These are phyloP conservation scores for Breynia disticha DNA, from an alignment of 441 rosid genomes.

Conservation along the genomic window DNA sequence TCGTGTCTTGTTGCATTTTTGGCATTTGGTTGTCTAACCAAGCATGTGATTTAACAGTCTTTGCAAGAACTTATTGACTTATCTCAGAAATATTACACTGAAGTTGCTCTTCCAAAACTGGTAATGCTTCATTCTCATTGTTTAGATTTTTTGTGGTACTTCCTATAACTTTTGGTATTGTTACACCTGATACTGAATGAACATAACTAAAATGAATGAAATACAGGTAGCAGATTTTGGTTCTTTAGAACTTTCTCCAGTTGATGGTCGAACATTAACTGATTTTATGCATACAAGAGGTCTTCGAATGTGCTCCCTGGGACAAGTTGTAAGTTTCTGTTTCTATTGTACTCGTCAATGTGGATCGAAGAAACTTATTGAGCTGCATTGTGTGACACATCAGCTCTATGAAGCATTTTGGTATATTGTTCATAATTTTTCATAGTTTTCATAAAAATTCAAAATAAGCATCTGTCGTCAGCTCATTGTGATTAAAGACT, in stretches of 20 bases:
- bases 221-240: slow-evolving; percentile 68
- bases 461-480: too few relatives aligned
- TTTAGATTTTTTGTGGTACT: slow-evolving; percentile 4
- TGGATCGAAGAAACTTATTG: slow-evolving; percentile 12
- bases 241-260: slow-evolving; percentile 61
- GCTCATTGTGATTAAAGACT: too few relatives aligned
- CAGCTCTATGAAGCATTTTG: neutral
- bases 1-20: slow-evolving; percentile 7
- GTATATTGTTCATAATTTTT: too few relatives aligned
- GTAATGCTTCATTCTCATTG: slow-evolving; percentile 25
- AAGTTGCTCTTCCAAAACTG: slow-evolving; percentile 62
- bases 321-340: slow-evolving; percentile 37
- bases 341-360: slow-evolving; percentile 43
- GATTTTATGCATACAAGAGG: slow-evolving; percentile 76
- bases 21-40: slow-evolving; percentile 19
- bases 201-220: neutral
- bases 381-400: neutral
- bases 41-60: slow-evolving; percentile 35
- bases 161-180: too few relatives aligned
- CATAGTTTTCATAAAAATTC: too few relatives aligned
- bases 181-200: too few relatives aligned
- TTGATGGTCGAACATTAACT: slow-evolving; percentile 59
- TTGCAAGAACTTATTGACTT: slow-evolving; percentile 37
- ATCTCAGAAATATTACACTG: slow-evolving; percentile 46
- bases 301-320: slow-evolving; percentile 48